Percentiles rank a stretch among this genome's conserved stretches.
Conservation (phyloP, 2,329 filamentous ascomycete genomes). For the Coniochaeta prunicola region DNA sequence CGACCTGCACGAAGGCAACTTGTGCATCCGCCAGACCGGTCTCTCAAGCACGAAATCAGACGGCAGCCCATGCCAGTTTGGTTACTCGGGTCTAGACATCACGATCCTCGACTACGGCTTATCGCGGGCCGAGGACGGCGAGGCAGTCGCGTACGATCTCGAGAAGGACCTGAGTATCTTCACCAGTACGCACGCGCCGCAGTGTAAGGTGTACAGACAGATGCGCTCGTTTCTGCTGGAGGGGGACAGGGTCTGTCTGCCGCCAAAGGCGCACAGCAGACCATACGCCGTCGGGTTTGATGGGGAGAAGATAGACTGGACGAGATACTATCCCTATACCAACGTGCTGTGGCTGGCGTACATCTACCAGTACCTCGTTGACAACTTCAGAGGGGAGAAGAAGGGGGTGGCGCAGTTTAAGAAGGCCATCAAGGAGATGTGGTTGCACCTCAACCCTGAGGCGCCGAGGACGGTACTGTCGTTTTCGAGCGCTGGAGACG, state of each 20-base stretch:
- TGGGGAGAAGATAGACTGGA: slow-evolving; percentile 45
- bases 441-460: slow-evolving; percentile 44
- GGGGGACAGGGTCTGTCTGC: slow-evolving; percentile 42
- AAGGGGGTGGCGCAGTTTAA: slow-evolving; percentile 38
- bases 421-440: slow-evolving; percentile 43
- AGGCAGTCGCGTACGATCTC: slow-evolving; percentile 47
- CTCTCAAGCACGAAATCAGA: slow-evolving; percentile 21
- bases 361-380: slow-evolving; percentile 45
- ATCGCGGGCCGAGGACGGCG: slow-evolving; percentile 43
- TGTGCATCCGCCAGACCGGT: slow-evolving; percentile 45
- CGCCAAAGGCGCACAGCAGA: slow-evolving; percentile 35
- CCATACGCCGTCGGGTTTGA: slow-evolving; percentile 37
- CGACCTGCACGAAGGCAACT: slow-evolving; percentile 58
- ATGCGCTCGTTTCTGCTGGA: slow-evolving; percentile 52
- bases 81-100: slow-evolving; percentile 54
- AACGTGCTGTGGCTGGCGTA: slow-evolving; percentile 61
- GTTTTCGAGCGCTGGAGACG: slow-evolving; percentile 48
- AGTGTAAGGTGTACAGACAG: slow-evolving; percentile 55
- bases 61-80: slow-evolving; percentile 34
- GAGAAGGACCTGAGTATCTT: slow-evolving; percentile 55
- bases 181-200: slow-evolving; percentile 49
- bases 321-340: slow-evolving; percentile 49
- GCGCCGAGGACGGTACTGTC: slow-evolving; percentile 38
- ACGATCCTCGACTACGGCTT: slow-evolving; percentile 61
- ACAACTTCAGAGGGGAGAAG: slow-evolving; percentile 38